Conservation (phyloP, 106 monocot species). For the Agapanthus africanus region DNA sequence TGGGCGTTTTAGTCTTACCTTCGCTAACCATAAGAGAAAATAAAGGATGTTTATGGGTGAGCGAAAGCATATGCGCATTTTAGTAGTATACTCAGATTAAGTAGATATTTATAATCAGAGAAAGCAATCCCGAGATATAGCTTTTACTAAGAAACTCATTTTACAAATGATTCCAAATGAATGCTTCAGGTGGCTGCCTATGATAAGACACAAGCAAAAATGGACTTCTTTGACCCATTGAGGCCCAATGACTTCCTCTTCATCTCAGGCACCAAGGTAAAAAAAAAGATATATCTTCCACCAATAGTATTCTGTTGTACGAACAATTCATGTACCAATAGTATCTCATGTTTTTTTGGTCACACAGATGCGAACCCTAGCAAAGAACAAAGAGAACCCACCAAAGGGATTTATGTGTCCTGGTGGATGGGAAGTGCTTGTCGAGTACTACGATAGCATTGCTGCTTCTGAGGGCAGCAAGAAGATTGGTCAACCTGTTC, state of each 20-base stretch:
- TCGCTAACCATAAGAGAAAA: too few relatives aligned
- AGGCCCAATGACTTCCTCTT: constrained; percentile 92
- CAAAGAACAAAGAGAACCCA: constrained; percentile 70
- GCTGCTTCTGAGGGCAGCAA: constrained; percentile 24
- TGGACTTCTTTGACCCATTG: constrained; percentile 97
- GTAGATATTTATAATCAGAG: too few relatives aligned
- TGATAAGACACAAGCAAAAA: constrained; percentile 73
- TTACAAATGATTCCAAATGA: too few relatives aligned
- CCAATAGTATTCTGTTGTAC: too few relatives aligned
- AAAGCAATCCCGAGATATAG: too few relatives aligned
- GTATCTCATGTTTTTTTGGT: background rate
- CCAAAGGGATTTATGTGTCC: constrained; percentile 99
- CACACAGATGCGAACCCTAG: constrained; percentile 79
- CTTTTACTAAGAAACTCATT: too few relatives aligned
- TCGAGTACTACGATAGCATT: constrained; percentile 79
- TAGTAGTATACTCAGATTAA: too few relatives aligned
- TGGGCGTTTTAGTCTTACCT: too few relatives aligned
- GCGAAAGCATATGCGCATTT: too few relatives aligned
- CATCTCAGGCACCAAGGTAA: constrained; percentile 95
- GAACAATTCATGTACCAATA: too few relatives aligned
- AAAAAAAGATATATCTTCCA: too few relatives aligned
- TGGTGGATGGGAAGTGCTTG: constrained; percentile 96
- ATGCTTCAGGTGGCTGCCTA: constrained; percentile 86
- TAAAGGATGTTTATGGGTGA: too few relatives aligned
- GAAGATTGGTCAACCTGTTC: constrained; percentile 47